These are phyloP conservation scores for Magnaporthiopsis poae DNA, from an alignment of 2,329 filamentous ascomycete genomes.

Conservation along the genomic window DNA sequence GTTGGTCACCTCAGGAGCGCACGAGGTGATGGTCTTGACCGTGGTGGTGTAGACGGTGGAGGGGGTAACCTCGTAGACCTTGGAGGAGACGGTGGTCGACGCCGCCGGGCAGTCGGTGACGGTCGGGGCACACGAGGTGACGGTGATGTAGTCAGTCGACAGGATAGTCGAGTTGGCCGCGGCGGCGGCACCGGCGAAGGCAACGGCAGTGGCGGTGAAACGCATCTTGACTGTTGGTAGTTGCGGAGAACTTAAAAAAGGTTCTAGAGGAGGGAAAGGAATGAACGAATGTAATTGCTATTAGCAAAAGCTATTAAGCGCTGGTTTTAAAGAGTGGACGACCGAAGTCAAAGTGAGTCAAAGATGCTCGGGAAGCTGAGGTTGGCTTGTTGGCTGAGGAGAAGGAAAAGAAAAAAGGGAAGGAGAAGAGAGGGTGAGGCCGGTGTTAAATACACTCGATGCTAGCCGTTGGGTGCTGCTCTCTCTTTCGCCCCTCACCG, in stretches of 20 bases:
- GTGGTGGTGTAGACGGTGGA: constrained; percentile 47
- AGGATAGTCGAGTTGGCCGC: constrained; percentile 37
- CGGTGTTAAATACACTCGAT: constrained; percentile 25
- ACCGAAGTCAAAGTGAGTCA: constrained; percentile 30
- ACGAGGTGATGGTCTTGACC: constrained; percentile 52
- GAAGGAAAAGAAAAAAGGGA: constrained; percentile 17
- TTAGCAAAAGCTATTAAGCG: constrained; percentile 15
- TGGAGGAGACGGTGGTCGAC: constrained; percentile 20
- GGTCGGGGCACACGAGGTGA: constrained; percentile 48
- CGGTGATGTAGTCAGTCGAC: constrained; percentile 48
- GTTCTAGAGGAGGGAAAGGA: constrained; percentile 1
- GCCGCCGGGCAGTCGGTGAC: constrained; percentile 41
- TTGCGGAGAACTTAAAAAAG: constrained; percentile 16
- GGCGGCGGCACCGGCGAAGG: constrained; percentile 39
- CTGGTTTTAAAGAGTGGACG: constrained; percentile 28
- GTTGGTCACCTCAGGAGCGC: constrained; percentile 50
- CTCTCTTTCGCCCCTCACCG: not conserved
- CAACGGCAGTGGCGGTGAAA: constrained; percentile 43
- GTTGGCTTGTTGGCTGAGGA: constrained; percentile 27
- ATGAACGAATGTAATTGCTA: constrained; percentile 6
- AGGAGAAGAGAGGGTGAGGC: constrained; percentile 11
- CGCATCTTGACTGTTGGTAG: constrained; percentile 45
- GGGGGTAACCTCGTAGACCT: constrained; percentile 27
- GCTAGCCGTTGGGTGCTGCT: not conserved
- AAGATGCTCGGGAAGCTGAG: constrained; percentile 17